Base-by-base conservation (phyloP, 2,329 filamentous ascomycete genomes). In the Fusarium longipes region DNA sequence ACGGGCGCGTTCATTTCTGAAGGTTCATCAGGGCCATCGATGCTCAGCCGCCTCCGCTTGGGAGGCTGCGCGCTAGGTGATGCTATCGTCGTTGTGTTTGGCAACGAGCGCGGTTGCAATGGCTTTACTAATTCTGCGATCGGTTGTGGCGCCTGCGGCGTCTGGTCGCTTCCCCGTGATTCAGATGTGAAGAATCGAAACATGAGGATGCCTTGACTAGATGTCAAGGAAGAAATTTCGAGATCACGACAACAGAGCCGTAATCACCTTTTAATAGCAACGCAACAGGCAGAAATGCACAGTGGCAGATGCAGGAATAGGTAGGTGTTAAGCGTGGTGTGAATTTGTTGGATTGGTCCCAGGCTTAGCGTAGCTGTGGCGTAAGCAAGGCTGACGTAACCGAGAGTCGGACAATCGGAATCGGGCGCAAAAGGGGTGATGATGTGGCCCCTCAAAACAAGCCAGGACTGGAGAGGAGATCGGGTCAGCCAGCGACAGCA, bases 121-220 rank as follows among this genome's bases (percentile, higher is more conserved):
- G 72, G 72, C 50, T 71, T 71, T 59, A 66, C 59, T 29, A 68
- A 59, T 55, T 73, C 73, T 69, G 75, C 76, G 73, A 80, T 82
- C 67, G 80, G 79, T 69, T 79, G 75, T 64, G 79, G 78, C 68
- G 77, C 75, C 70, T 81, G 78, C 73, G 82, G 75, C 67, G 80
- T 77, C 77, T 81, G 82, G 57, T 88, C 85, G 80, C 82, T 84
- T 82, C 82, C 84, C 83, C 83, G 82, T 68, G 83, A 79, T 73
- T 88, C 87, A 73, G 84, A 82, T 74, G 82, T 80, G 85, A 86
- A 89, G 75, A 88, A 86, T 71, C 84, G 82, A 79, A 89, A 88
- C 86, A 89, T 89, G 79, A 82, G 81, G 79, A 82, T 79, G 77
- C 77, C 77, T 73, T 72, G 70, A 63, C 49, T 53, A 70, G 61